Evolutionary conservation across 2,329 filamentous ascomycete genomes (phyloP), one percentile per base, ranked within the genome.

Genomic region (Aspergillus ochraceoroseus): DNA sequence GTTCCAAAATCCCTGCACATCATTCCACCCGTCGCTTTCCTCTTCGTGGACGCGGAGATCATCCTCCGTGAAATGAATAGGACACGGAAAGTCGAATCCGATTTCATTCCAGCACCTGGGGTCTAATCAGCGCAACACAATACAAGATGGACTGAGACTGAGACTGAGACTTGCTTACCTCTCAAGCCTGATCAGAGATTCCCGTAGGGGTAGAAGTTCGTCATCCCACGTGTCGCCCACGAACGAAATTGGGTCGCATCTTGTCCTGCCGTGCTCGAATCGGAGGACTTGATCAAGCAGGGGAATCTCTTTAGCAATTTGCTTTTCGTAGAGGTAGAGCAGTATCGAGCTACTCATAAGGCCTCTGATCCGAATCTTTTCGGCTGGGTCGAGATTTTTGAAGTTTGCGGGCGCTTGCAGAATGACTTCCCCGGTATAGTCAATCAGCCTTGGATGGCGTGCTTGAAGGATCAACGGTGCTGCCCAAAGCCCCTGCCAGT

Each of bases 401-500:
- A 56, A 61, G 33, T 57, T 52, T 13, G 47, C 40, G 2, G 55
- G 57, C 1, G 42, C 42, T 41, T 50, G 38, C 5, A 57, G 46
- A 22, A 56, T 45, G 6, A 57, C 42, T n/a, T 51, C 46, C 7
- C 53, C 53, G 26, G 52, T 39, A 39, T 61, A 58, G 29, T 55
- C 47, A 4, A 62, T 37, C 6, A 59, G 34, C 13, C 44, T 29
- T 17, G 55, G 37, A 27, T 44, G 53, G 7, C 41, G 46, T 1
- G 50, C 52, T 46, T 52, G 50, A 25, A 55, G 51, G 17, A 57
- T 50, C n/a, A 59, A 43, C 18, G 51, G 58, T 1, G 34, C 54
- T 11, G 53, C 51, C 48, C 58, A 68, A 9, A 41, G 48, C 14
- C 59, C 56, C 48, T 70, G 62, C 66, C 67, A 71, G 48, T 71